These are phyloP conservation scores for Paramecium sexaurelia DNA, from an alignment of 73 alveolate genomes.

Conservation along the genomic window DNA sequence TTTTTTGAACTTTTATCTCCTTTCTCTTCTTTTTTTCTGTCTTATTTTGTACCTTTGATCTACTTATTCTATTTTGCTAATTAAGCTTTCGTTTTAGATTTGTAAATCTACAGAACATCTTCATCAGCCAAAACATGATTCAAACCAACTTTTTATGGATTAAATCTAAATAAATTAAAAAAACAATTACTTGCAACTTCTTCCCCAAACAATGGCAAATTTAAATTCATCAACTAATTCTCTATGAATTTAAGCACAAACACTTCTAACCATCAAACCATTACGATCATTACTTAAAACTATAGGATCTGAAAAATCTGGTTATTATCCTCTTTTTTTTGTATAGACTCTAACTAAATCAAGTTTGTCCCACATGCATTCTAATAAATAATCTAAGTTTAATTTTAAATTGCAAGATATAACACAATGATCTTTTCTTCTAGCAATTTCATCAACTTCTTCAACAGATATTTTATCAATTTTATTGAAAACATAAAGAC, in stretches of 20 bases:
- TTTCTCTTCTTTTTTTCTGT: conserved; percentile 31
- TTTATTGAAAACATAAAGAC: conserved; percentile 97
- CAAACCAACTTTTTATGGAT: conserved; percentile 96
- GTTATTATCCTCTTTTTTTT: conserved; percentile 95
- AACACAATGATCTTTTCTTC: conserved; percentile 89
- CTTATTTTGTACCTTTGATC: conserved; percentile 35
- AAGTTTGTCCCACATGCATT: conserved; percentile 97
- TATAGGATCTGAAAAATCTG: conserved; percentile 96
- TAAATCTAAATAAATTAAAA: conserved; percentile 65
- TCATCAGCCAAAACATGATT: conserved; percentile 93
- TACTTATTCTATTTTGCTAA: conserved; percentile 36
- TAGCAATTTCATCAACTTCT: conserved; percentile 95
- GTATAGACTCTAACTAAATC: conserved; percentile 98
- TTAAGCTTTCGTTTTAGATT: conserved; percentile 58
- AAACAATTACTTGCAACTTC: conserved; percentile 79
- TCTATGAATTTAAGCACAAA: conserved; percentile 91
- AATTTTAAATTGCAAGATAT: conserved; percentile 88
- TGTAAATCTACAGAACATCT: conserved; percentile 96
- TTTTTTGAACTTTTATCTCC: conserved; percentile 2
- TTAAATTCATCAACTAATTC: conserved; percentile 88
- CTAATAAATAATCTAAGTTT: conserved; percentile 90
- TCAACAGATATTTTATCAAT: conserved; percentile 97
- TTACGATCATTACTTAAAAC: conserved; percentile 94
- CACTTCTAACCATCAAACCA: conserved; percentile 92
- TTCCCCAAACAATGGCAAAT: conserved; percentile 99